Conservation (phyloP, 257 asterid species). For the Nemophila menziesii region DNA sequence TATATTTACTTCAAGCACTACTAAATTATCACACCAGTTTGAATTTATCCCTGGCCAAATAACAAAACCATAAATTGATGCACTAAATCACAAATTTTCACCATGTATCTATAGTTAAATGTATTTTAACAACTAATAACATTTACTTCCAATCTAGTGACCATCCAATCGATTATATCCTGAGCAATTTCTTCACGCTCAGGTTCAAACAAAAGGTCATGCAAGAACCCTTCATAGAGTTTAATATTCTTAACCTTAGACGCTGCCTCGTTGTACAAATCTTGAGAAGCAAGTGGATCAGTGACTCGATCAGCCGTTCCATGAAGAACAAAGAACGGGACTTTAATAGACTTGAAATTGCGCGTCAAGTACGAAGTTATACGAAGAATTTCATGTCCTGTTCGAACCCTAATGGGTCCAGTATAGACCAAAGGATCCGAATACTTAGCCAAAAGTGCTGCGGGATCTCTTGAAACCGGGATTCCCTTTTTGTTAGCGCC, state of each 20-base stretch:
- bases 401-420: conserved; percentile 89
- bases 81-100: conserved; percentile 1
- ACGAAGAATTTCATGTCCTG: conserved; percentile 94
- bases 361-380: conserved; percentile 65
- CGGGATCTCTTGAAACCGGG: conserved; percentile 93
- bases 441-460: conserved; percentile 74
- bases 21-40: too few relatives aligned
- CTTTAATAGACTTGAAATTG: conserved; percentile 57
- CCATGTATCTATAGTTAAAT: neutral
- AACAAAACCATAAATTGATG: neutral
- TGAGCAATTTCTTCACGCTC: conserved; percentile 84
- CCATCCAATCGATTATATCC: conserved; percentile 96
- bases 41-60: neutral
- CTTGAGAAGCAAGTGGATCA: conserved; percentile 93
- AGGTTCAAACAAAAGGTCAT: conserved; percentile 93
- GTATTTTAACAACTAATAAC: conserved; percentile 15
- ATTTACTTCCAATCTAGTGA: conserved; percentile 30
- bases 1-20: too few relatives aligned
- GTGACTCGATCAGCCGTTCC: conserved; percentile 97
- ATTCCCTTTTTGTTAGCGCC: conserved; percentile 97
- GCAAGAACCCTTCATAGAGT: conserved; percentile 84
- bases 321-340: conserved; percentile 93
- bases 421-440: conserved; percentile 96
- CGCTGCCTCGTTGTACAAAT: conserved; percentile 75
- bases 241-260: conserved; percentile 76